phyloP scores from a whole-genome alignment of 805 yeast species.

The Candida piceae region DNA sequence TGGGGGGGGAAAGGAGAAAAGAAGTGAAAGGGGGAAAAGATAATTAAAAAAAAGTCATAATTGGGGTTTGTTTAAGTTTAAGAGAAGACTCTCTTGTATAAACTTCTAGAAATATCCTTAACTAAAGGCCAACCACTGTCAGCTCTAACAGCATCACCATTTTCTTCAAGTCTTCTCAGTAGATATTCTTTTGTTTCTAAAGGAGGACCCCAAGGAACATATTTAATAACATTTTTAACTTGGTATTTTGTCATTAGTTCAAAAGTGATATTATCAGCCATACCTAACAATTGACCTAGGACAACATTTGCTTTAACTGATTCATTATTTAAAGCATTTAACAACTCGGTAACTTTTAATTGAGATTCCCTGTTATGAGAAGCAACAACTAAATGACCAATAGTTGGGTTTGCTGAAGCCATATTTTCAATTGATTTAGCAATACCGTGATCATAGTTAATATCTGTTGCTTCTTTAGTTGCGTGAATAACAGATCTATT shows the following conservation, averaged over 20 bases:
- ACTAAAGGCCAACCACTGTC: conserved; percentile 77
- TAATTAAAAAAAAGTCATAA: too few species aligned
- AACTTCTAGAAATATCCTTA: conserved; percentile 42
- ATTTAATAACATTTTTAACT: conserved; percentile 77
- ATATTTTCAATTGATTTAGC: conserved; percentile 56
- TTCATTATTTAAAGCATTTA: conserved; percentile 27
- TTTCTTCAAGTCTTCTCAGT: conserved; percentile 86
- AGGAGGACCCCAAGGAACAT: conserved; percentile 98
- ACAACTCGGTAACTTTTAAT: conserved; percentile 57
- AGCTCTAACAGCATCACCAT: conserved; percentile 87
- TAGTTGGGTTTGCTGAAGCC: conserved; percentile 35
- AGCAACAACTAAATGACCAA: conserved; percentile 84
- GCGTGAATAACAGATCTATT: conserved; percentile 67
- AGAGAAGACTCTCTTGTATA: conserved; percentile 28
- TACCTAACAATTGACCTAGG: conserved; percentile 87
- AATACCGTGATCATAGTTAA: conserved; percentile 68
- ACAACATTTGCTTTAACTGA: conserved; percentile 57
- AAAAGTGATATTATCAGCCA: conserved; percentile 87
- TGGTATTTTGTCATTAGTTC: conserved; percentile 62
- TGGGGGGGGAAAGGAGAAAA: too few species aligned
- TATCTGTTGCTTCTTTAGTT: conserved; percentile 77
- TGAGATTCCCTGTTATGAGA: conserved; percentile 85
- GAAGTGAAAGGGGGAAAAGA: background rate
- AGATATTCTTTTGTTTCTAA: conserved; percentile 87
- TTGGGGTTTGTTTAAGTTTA: too few species aligned